Base-by-base conservation (phyloP, 352 stramenopile species). In the Phytopythium litorale region DNA sequence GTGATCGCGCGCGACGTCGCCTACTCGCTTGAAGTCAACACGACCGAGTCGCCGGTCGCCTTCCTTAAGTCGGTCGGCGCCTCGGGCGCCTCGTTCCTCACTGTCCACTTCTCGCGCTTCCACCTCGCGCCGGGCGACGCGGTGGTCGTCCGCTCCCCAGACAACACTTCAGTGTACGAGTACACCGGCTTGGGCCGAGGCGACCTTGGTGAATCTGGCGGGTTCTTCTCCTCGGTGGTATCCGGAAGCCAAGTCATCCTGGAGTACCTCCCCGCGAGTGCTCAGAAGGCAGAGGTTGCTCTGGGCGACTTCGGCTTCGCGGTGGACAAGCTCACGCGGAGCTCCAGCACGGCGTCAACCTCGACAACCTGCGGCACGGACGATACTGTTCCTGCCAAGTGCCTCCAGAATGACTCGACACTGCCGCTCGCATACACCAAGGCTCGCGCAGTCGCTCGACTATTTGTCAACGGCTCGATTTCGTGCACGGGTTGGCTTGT, bases 401-500 rank as follows among this genome's bases (percentile, higher is more conserved):
- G 77, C 56, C 78, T 71, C 21, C 54, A 64, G 50, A 64, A 65
- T 19, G 63, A 72, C 52, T 33, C 63, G 16, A 63, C 60, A 16
- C 53, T 72, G 13, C 63, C 66, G 0, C 43, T 53, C 0, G 67
- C 71, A 23, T 73, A 71, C 54, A 38, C 56, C 1, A 73, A 75
- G 30, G 38, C 62, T 9, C 65, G 67, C 13, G 66, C 75, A 1
- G 73, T 87, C 8, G 68, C 68, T 11, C 66, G 78, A 0, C 62
- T 87, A 11, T 56, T 67, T 32, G 66, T 83, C 21, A 68, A 63
- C 35, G 66, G 71, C 16, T 58, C 38, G 3, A 51, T 58, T 40
- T 53, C 32, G 16, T 86, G 73, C 68, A 81, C 76, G 6, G 72
- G 72, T 38, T 83, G 72, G 74, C 67, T 86, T 19, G 48, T 74